Evolutionary conservation across 495 filamentous ascomycete species (phyloP), one percentile per base, ranked within the genome.

Genomic region (Immersiella caudata): DNA sequence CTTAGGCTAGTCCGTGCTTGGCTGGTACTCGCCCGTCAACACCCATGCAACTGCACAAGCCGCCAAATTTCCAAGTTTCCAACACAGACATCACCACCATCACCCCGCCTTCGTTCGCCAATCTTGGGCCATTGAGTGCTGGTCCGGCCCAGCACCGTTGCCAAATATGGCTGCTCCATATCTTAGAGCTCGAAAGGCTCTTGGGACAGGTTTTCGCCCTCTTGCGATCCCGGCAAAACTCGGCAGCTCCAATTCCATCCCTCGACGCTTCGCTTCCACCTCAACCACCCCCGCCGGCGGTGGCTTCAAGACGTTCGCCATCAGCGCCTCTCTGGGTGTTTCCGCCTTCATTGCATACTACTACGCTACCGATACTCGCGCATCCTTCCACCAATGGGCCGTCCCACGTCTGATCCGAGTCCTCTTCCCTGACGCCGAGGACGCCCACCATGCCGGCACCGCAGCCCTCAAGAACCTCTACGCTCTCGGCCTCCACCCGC

Each of bases 281-380:
- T 65, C 72, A 0, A n/a, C 66, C 14, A 27, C 57, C 9, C 51
- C 75, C 55, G 58, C 79, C 3, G 68, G 71, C 18, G 78, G 79
- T 0, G 76, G 80, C 25, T 61, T 83, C 46, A 84, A 79, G 74
- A 84, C 84, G 58, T 62, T 84, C 52, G 65, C 90, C 22, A 85
- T 86, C 62, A 83, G 87, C 56, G 84, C 86, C 20, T 80, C 86
- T 2, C 69, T 93, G 59, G 73, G 74, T 7, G 54, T 73, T 18
- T 67, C 73, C 16, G 70, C 71, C 29, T 74, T 68, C 25, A 65
- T 73, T 57, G 82, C 83, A 33, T 95, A 91, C 74, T 79, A 91
- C 72, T 97, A 97, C 74, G 79, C 88, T 36, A 97, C 94, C 65
- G 95, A 99, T 79, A 97, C 94, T 14, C 88, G 95, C 66, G 91